Conservation (phyloP, 2,329 filamentous ascomycete genomes). For the Colletotrichum tropicicola region DNA sequence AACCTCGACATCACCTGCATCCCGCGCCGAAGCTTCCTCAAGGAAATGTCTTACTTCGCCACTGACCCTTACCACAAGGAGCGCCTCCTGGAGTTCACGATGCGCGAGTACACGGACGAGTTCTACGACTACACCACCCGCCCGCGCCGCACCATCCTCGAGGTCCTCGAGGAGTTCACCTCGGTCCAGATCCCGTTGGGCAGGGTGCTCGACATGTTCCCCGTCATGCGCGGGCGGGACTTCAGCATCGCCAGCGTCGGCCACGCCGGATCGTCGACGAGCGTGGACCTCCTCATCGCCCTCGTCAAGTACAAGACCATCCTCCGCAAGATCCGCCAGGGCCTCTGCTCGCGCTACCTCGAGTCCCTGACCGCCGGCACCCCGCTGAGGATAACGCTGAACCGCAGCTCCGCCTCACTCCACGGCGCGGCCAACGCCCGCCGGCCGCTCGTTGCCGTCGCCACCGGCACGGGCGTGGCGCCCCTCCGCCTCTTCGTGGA, state of each 20-base stretch:
- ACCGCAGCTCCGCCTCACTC: slow-evolving; percentile 54
- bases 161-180: slow-evolving; percentile 91
- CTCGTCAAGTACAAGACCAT: slow-evolving; percentile 93
- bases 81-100: slow-evolving; percentile 83
- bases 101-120: slow-evolving; percentile 84
- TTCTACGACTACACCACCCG: slow-evolving; percentile 96
- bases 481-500: slow-evolving; percentile 85
- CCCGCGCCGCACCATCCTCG: slow-evolving; percentile 87
- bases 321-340: slow-evolving; percentile 83
- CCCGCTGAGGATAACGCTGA: slow-evolving; percentile 67
- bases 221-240: slow-evolving; percentile 84
- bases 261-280: slow-evolving; percentile 39
- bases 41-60: slow-evolving; percentile 79
- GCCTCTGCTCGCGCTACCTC: slow-evolving; percentile 91
- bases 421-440: slow-evolving; percentile 45
- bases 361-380: slow-evolving; percentile 68
- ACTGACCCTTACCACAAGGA: slow-evolving; percentile 78
- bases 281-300: slow-evolving; percentile 80
- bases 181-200: slow-evolving; percentile 83
- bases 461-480: slow-evolving; percentile 87
- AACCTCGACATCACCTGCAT: slow-evolving; percentile 92
- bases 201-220: slow-evolving; percentile 77
- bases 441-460: slow-evolving; percentile 78
- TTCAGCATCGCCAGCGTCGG: slow-evolving; percentile 91
- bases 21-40: slow-evolving; percentile 87